Conservation (phyloP, 2,329 filamentous ascomycete genomes). For the Myriosclerotinia curreyana region DNA sequence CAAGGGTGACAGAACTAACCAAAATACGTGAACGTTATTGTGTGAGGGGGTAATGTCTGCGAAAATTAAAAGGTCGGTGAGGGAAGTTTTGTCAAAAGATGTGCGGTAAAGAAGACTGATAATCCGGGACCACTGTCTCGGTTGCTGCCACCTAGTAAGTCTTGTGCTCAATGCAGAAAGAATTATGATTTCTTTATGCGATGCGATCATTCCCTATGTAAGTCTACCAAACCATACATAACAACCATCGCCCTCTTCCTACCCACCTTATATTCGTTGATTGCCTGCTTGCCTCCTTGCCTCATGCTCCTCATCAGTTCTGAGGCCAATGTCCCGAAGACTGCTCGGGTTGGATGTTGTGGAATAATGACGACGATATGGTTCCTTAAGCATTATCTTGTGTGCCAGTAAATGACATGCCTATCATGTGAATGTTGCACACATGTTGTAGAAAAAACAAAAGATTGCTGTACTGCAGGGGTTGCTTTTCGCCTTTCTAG, state of each 20-base stretch:
- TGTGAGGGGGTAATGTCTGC: too few relatives aligned
- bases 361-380: neutral
- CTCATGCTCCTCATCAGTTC: too few relatives aligned
- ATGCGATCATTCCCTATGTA: slow-evolving; percentile 50
- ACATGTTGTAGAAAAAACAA: too few relatives aligned
- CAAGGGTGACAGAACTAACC: too few relatives aligned
- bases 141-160: too few relatives aligned
- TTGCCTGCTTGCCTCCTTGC: neutral
- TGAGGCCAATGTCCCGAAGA: neutral
- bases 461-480: too few relatives aligned
- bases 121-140: too few relatives aligned
- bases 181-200: neutral
- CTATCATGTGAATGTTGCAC: too few relatives aligned
- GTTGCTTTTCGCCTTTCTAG: neutral
- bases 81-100: too few relatives aligned
- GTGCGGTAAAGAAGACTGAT: too few relatives aligned
- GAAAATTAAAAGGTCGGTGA: too few relatives aligned
- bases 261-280: slow-evolving; percentile 6
- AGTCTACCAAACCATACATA: slow-evolving; percentile 61
- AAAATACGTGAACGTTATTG: too few relatives aligned
- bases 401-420: neutral
- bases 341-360: neutral
- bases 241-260: slow-evolving; percentile 45
- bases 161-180: neutral
- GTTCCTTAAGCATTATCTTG: neutral